These are phyloP conservation scores for Coemansia sp. DNA, from an alignment of 371 early-diverging fungal genomes.

Conservation along the genomic window DNA sequence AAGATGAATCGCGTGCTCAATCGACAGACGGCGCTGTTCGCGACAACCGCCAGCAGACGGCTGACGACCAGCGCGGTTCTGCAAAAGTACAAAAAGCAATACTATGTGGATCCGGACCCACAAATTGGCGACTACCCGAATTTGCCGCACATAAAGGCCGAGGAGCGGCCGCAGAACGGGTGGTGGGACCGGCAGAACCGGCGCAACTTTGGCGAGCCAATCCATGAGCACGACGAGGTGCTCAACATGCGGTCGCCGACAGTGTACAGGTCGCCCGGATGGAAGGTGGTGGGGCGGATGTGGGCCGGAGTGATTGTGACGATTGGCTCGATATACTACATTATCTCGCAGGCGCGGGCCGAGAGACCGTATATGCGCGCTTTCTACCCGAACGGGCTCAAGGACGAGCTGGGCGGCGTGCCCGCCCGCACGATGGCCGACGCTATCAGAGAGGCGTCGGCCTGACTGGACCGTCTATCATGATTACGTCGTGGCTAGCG, in stretches of 20 bases:
- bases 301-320: conserved; percentile 44
- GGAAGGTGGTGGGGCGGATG: conserved; percentile 41
- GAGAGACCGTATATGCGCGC: conserved; percentile 48
- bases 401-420: conserved; percentile 45
- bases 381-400: conserved; percentile 49
- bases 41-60: background rate
- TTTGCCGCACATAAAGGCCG: conserved; percentile 41
- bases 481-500: background rate
- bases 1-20: conserved; percentile 35
- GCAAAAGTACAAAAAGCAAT: conserved; percentile 33
- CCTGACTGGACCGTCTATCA: background rate
- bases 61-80: background rate
- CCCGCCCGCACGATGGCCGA: conserved; percentile 40
- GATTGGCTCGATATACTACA: conserved; percentile 37
- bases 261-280: conserved; percentile 45
- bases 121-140: conserved; percentile 54
- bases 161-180: conserved; percentile 49
- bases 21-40: background rate
- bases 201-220: conserved; percentile 52
- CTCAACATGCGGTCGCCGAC: conserved; percentile 50
- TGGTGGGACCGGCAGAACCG: conserved; percentile 55
- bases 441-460: conserved; percentile 33
- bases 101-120: conserved; percentile 51
- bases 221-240: conserved; percentile 51
- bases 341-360: conserved; percentile 28